Percentiles rank a stretch among this genome's conserved stretches.
These are phyloP conservation scores for Apiospora malaysiana DNA, from an alignment of 2,329 filamentous ascomycete genomes.

Conservation along the genomic window DNA sequence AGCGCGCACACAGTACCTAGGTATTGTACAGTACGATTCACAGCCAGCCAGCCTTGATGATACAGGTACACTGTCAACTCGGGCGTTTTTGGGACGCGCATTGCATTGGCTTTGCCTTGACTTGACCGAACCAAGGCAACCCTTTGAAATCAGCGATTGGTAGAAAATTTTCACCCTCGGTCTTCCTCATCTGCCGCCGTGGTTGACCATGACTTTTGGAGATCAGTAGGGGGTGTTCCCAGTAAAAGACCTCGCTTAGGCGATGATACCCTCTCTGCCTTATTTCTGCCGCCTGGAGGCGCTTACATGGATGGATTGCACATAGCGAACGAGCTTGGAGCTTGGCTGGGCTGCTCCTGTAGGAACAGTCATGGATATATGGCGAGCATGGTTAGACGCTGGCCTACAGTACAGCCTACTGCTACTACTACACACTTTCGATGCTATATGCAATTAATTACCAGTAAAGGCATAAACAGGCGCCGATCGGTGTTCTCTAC, in stretches of 20 bases:
- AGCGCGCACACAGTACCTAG: background rate
- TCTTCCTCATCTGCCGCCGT: background rate
- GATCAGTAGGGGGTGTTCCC: background rate
- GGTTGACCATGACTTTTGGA: background rate
- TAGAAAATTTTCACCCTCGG: conserved; percentile 8
- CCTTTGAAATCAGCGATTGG: background rate
- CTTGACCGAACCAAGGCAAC: conserved; percentile 13
- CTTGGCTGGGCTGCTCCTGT: background rate
- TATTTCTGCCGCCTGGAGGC: background rate
- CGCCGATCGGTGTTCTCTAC: background rate
- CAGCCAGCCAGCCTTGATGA: background rate
- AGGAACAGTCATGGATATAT: background rate
- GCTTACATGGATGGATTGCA: conserved; percentile 13
- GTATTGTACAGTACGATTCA: too few relatives aligned
- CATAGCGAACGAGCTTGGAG: conserved; percentile 3
- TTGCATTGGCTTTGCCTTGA: background rate
- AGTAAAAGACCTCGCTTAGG: conserved; percentile 8
- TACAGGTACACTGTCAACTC: conserved; percentile 5
- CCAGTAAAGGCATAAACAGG: background rate
- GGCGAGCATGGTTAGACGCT: background rate
- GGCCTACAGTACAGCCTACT: background rate
- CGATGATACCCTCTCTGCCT: background rate
- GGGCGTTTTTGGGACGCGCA: conserved; percentile 12
- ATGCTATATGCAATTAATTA: conserved; percentile 1
- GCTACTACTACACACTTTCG: background rate